Base-by-base conservation (phyloP, 176 grass and related monocot genomes). In the Tuctoria greenei region DNA sequence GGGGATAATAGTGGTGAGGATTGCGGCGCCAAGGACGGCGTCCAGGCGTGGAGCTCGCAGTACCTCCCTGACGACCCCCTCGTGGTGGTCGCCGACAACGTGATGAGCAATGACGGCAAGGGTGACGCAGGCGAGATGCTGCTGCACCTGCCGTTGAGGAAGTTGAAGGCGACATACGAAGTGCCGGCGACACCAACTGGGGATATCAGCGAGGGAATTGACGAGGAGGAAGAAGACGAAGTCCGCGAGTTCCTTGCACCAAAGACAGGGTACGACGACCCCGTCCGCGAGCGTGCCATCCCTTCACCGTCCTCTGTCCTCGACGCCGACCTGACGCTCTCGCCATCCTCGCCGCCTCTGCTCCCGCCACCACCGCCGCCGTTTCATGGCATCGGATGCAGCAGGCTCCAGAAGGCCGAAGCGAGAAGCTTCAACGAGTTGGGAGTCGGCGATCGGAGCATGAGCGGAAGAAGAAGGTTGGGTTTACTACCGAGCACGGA, bases 11-110 rank as follows among this genome's bases (percentile, higher is more conserved):
- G 20, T 1, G n/a, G n/a, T n/a, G n/a, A n/a, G n/a, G n/a, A n/a
- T n/a, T n/a, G n/a, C n/a, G 75, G 12, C 65, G 34, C 4, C n/a
- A n/a, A 36, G 12, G 79, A 61, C 11, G 44, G 62, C 68, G 38
- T 83, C 54, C 82, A 91, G 74, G 81, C 82, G 27, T 91, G 88
- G 92, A 88, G 82, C 88, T 88, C 82, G 7, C 72, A 55, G 75
- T 86, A 94, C 79, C 57, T 63, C 34, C 38, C 76, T 0, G 69
- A 91, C 24, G 61, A 88, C 17, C 67, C 88, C 39, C 85, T 91
- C 44, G 75, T 94, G 34, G 71, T 88, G 11, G 71, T 94, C 8
- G 74, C 83, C 38, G 69, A 69, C 50, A 0, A 50, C 0, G n/a
- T n/a, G n/a, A 61, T 12, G 25, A 72, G 35, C 81, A 58, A 15